These are phyloP conservation scores for Capsella rubella DNA, from an alignment of 441 rosid genomes.

Conservation along the genomic window DNA sequence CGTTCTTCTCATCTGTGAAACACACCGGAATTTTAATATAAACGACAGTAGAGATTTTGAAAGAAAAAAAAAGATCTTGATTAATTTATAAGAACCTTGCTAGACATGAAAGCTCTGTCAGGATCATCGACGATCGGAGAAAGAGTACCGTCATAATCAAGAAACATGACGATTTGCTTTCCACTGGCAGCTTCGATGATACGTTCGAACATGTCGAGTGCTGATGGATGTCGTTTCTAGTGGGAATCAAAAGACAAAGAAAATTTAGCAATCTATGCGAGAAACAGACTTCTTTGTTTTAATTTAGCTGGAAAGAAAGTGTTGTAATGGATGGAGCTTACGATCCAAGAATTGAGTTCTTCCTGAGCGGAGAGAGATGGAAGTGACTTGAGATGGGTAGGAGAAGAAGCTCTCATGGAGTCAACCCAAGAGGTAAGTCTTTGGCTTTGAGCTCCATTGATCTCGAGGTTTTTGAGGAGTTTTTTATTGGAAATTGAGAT, in stretches of 20 bases:
- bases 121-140: conserved; percentile 76
- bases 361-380: conserved; percentile 43
- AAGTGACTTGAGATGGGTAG: conserved; percentile 55
- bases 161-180: conserved; percentile 69
- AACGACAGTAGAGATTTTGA: not conserved
- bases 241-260: not conserved
- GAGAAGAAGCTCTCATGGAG: conserved; percentile 77
- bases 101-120: conserved; percentile 64
- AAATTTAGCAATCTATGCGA: no score
- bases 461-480: conserved; percentile 46
- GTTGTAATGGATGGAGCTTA: conserved; percentile 46
- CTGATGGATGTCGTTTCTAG: conserved; percentile 63
- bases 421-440: conserved; percentile 62
- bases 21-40: not conserved
- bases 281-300: conserved; percentile 4
- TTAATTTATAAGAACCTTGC: conserved; percentile 47
- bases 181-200: conserved; percentile 58
- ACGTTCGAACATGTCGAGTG: conserved; percentile 61
- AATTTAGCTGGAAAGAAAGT: not conserved
- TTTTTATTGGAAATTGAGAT: conserved; percentile 41
- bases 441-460: conserved; percentile 42
- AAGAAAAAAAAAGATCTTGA: not conserved
- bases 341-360: conserved; percentile 67
- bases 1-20: conserved; percentile 62
- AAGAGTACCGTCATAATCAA: conserved; percentile 77